Evolutionary conservation across 1,139 yeast species (phyloP).

Genomic region (Sporopachydermia cereana): DNA sequence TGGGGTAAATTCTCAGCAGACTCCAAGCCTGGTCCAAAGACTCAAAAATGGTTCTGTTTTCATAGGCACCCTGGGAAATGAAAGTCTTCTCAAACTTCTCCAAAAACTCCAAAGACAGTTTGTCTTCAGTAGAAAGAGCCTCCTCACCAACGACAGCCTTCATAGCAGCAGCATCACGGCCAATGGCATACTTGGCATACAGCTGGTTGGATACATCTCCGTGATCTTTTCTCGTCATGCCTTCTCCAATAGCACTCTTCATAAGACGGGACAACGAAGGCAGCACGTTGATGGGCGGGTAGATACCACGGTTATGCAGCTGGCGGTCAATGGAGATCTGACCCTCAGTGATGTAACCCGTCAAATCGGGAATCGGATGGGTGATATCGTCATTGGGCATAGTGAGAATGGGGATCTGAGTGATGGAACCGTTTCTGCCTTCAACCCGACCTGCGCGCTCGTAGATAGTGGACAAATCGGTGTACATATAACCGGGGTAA

Average conservation of each 20-base stretch:
- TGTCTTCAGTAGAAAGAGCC: conserved; percentile 95
- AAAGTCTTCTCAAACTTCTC: conserved; percentile 96
- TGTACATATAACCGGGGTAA: conserved; percentile 99
- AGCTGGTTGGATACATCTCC: conserved; percentile 98
- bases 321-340: conserved; percentile 97
- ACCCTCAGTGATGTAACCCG: conserved; percentile 98
- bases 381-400: conserved; percentile 99
- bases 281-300: conserved; percentile 96
- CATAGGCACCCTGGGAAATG: conserved; percentile 92
- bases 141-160: conserved; percentile 99
- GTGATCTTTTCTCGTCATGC: conserved; percentile 98
- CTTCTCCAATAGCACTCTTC: conserved; percentile 99
- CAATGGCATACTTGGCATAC: conserved; percentile 98
- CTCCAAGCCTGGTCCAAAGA: conserved; percentile 98
- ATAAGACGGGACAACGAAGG: conserved; percentile 96
- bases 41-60: conserved; percentile 87
- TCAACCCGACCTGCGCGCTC: conserved; percentile 99
- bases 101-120: conserved; percentile 89
- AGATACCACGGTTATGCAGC: conserved; percentile 88
- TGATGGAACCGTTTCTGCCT: conserved; percentile 98
- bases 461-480: conserved; percentile 96
- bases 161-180: conserved; percentile 99
- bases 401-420: conserved; percentile 96
- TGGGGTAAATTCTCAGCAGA: conserved; percentile 93
- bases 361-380: conserved; percentile 99